Percentiles rank a stretch among this genome's conserved stretches.
Evolutionary conservation across 73 alveolate genomes (phyloP).

Genomic region (Tetrahymena borealis): DNA sequence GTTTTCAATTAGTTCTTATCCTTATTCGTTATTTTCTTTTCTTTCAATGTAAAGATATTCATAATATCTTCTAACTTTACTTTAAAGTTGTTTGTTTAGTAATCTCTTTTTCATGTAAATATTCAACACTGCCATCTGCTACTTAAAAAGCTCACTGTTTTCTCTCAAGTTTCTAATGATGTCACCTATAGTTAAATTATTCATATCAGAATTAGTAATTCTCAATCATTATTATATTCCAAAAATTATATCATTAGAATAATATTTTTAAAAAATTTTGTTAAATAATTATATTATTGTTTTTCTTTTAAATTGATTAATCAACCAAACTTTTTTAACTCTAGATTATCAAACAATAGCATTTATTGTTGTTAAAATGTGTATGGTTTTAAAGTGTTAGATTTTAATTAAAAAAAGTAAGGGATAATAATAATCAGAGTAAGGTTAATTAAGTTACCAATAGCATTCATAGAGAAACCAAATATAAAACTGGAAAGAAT

Average conservation of each 20-base stretch:
- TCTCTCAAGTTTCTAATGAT: not conserved
- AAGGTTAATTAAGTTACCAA: not conserved
- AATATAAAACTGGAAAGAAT: slow-evolving; percentile 22
- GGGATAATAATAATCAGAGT: no score
- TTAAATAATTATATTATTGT: no score
- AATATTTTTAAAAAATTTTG: no score
- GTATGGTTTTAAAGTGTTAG: no score
- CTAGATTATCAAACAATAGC: no score
- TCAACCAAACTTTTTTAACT: no score
- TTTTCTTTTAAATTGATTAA: no score
- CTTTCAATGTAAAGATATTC: not conserved
- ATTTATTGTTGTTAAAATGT: no score
- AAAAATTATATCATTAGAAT: no score
- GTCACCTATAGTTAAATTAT: not conserved
- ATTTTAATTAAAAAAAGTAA: no score
- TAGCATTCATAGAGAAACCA: slow-evolving; percentile 25
- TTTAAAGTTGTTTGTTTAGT: not conserved
- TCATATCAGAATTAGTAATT: no score
- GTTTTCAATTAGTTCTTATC: not conserved
- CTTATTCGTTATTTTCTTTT: not conserved
- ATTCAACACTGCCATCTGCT: not conserved
- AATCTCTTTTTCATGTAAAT: not conserved
- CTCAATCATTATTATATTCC: no score
- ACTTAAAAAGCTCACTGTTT: not conserved
- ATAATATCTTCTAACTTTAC: not conserved